Evolutionary conservation across 495 filamentous ascomycete species (phyloP).

Genomic region (Bryoglossum gracile): DNA sequence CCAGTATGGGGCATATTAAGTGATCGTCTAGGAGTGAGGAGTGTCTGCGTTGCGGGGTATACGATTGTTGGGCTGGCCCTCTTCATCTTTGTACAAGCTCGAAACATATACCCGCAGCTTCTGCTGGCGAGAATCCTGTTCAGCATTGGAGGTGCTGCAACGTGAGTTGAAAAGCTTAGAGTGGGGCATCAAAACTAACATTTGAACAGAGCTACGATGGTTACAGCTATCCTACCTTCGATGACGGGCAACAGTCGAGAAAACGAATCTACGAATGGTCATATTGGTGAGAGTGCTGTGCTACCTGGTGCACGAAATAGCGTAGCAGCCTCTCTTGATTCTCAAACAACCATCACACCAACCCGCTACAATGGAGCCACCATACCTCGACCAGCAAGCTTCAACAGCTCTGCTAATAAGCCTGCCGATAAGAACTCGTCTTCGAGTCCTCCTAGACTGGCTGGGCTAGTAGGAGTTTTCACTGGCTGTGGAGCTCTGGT

Average conservation of each 20-base stretch:
- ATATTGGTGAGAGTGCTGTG: not conserved
- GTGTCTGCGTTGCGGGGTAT: conserved; percentile 75
- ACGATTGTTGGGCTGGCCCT: conserved; percentile 67
- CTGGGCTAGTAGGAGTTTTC: conserved; percentile 85
- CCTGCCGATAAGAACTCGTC: not conserved
- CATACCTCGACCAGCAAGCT: conserved; percentile 3
- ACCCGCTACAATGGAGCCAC: conserved; percentile 31
- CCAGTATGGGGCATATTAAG: conserved; percentile 89
- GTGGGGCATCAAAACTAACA: not conserved
- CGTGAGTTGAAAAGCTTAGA: conserved; percentile 37
- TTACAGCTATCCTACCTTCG: conserved; percentile 85
- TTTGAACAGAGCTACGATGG: conserved; percentile 70
- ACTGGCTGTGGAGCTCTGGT: conserved; percentile 88
- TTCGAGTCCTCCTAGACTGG: conserved; percentile 53
- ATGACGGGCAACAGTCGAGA: conserved; percentile 48
- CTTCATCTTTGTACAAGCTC: conserved; percentile 74
- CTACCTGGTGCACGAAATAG: conserved; percentile 24
- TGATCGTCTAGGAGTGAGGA: conserved; percentile 78
- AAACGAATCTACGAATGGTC: not conserved
- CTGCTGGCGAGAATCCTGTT: conserved; percentile 81
- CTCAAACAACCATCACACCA: conserved; percentile 57
- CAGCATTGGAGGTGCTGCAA: conserved; percentile 81
- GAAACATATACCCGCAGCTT: conserved; percentile 84
- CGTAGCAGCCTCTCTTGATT: conserved; percentile 48
- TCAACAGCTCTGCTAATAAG: not conserved